Conservation (phyloP, 2,329 filamentous ascomycete species). For the Cadophora sp. region DNA sequence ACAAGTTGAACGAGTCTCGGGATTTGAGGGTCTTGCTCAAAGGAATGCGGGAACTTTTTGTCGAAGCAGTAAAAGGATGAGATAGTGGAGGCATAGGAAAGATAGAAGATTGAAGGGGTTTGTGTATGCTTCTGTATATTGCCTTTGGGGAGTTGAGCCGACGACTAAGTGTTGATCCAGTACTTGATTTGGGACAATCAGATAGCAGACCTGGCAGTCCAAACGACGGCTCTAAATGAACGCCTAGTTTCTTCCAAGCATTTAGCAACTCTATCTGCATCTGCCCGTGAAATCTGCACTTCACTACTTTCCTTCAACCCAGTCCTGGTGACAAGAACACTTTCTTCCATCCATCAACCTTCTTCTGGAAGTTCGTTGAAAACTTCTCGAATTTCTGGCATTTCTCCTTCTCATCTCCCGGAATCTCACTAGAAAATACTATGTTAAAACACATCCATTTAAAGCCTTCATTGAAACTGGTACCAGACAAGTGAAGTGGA, state of each 20-base stretch:
- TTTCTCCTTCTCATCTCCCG: slow-evolving; percentile 45
- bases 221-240: not conserved
- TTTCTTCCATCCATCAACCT: slow-evolving; percentile 41
- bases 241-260: not conserved
- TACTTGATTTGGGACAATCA: not conserved
- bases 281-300: too few relatives aligned
- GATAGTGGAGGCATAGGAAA: too few relatives aligned
- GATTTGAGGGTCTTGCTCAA: slow-evolving; percentile 77
- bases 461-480: not conserved
- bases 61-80: slow-evolving; percentile 61
- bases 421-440: slow-evolving; percentile 42
- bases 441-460: not conserved
- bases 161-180: not conserved
- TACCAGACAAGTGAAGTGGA: not conserved
- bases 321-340: slow-evolving; percentile 8
- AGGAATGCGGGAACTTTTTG: slow-evolving; percentile 82
- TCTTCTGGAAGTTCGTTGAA: slow-evolving; percentile 36
- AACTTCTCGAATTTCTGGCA: slow-evolving; percentile 40
- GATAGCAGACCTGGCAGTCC: not conserved
- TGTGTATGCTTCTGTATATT: not conserved
- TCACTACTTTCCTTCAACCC: not conserved
- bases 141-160: not conserved
- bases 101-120: not conserved
- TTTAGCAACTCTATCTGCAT: too few relatives aligned
- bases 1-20: slow-evolving; percentile 80